Conservation (phyloP, 2,329 filamentous ascomycete species). For the Penicillium paneum region DNA sequence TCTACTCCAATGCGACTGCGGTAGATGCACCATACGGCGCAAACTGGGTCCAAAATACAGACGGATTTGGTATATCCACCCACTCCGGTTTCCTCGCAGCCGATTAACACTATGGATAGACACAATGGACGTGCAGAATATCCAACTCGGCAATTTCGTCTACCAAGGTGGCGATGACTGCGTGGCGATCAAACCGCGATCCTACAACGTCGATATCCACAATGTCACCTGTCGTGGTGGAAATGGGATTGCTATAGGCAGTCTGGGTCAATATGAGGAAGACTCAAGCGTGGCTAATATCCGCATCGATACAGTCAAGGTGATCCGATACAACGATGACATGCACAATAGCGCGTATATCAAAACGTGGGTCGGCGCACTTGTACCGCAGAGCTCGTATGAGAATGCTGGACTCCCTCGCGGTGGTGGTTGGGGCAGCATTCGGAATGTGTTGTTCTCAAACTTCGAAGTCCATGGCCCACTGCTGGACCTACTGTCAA, state of each 20-base stretch:
- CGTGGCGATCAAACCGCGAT: conserved; percentile 60
- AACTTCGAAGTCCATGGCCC: conserved; percentile 52
- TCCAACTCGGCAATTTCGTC: conserved; percentile 50
- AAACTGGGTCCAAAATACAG: conserved; percentile 59
- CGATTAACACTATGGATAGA: conserved; percentile 24
- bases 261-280: conserved; percentile 55
- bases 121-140: conserved; percentile 54
- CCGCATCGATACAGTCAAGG: conserved; percentile 45
- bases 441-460: conserved; percentile 51
- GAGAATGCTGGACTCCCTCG: conserved; percentile 50
- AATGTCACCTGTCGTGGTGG: conserved; percentile 55
- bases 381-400: conserved; percentile 47
- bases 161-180: conserved; percentile 62
- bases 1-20: conserved; percentile 51
- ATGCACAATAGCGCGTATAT: conserved; percentile 53
- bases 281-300: conserved; percentile 53
- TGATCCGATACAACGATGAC: conserved; percentile 47
- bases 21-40: conserved; percentile 49
- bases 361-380: conserved; percentile 56
- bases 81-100: too few species aligned
- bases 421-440: conserved; percentile 54
- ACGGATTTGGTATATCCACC: conserved; percentile 46
- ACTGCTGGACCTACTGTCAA: conserved; percentile 45
- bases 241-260: conserved; percentile 53
- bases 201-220: conserved; percentile 55